Percentiles rank a stretch among this genome's conserved stretches.
Conservation (phyloP, 2,329 filamentous ascomycete genomes). For the Neurospora sp. region DNA sequence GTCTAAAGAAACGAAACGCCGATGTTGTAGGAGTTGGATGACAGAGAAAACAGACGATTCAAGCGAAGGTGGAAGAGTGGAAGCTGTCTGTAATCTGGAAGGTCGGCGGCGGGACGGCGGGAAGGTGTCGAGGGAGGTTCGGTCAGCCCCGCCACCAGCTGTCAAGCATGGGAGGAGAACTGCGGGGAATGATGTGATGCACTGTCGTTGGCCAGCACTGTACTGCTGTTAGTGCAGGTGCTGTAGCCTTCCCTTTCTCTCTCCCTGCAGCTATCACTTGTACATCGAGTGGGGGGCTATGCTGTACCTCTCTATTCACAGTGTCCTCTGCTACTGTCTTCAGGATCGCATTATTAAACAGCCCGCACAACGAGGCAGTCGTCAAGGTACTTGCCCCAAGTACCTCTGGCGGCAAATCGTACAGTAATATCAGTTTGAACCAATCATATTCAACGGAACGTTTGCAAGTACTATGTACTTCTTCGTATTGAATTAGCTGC, state of each 20-base stretch:
- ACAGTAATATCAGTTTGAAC: neutral
- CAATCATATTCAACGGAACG: neutral
- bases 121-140: conserved; percentile 1
- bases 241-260: neutral
- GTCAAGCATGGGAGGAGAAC: neutral
- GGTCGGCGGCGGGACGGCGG: neutral
- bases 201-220: neutral
- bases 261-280: neutral
- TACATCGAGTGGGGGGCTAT: neutral
- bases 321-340: neutral
- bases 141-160: conserved; percentile 10
- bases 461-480: conserved; percentile 4
- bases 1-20: neutral
- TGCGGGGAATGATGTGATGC: conserved; percentile 6
- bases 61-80: neutral
- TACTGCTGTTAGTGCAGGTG: neutral
- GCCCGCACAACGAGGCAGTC: neutral
- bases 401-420: neutral
- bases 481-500: neutral
- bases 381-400: neutral
- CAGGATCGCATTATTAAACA: neutral
- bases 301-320: neutral
- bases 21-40: neutral
- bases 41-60: neutral
- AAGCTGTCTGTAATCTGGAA: neutral